Conservation (phyloP, 1,284 basidiomycete species). For the Stygiomarasmius scandens region DNA sequence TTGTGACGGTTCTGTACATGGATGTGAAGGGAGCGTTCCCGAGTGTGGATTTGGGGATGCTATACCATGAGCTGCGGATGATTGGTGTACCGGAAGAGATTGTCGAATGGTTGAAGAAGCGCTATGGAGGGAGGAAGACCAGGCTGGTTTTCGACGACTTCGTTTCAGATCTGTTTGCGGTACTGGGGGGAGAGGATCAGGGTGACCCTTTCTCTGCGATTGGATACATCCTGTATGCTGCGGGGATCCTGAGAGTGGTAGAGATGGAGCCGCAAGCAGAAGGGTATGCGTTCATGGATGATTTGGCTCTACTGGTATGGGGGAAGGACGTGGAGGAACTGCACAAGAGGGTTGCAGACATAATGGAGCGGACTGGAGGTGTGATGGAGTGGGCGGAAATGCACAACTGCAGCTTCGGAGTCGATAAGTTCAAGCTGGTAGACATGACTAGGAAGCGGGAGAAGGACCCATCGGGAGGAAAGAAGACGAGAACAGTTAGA, state of each 20-base stretch:
- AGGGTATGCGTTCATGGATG: slow-evolving; percentile 4
- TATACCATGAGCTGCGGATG: slow-evolving; percentile 34
- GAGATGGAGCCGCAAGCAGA: not conserved
- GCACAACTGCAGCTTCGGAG: slow-evolving; percentile 6
- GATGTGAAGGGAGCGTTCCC: slow-evolving; percentile 38
- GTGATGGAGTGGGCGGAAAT: not conserved
- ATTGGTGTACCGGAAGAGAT: slow-evolving; percentile 28
- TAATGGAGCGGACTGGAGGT: not conserved
- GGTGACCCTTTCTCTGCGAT: slow-evolving; percentile 28
- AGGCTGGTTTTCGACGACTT: slow-evolving; percentile 32
- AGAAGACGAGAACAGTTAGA: not conserved
- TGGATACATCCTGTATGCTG: slow-evolving; percentile 5
- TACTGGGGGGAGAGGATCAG: slow-evolving; percentile 32
- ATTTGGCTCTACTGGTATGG: not conserved
- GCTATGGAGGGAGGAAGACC: slow-evolving; percentile 25
- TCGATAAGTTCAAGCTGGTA: slow-evolving; percentile 3
- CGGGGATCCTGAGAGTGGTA: not conserved
- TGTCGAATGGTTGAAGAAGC: slow-evolving; percentile 19
- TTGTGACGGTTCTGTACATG: slow-evolving; percentile 34
- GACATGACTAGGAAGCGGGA: not conserved
- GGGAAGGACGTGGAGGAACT: not conserved
- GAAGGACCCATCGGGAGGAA: not conserved
- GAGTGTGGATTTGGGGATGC: slow-evolving; percentile 23
- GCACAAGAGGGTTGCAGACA: not conserved
- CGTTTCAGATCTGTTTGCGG: slow-evolving; percentile 21